Conservation (phyloP, 108 stramenopile species). For the Stephanodiscus minutulus region DNA sequence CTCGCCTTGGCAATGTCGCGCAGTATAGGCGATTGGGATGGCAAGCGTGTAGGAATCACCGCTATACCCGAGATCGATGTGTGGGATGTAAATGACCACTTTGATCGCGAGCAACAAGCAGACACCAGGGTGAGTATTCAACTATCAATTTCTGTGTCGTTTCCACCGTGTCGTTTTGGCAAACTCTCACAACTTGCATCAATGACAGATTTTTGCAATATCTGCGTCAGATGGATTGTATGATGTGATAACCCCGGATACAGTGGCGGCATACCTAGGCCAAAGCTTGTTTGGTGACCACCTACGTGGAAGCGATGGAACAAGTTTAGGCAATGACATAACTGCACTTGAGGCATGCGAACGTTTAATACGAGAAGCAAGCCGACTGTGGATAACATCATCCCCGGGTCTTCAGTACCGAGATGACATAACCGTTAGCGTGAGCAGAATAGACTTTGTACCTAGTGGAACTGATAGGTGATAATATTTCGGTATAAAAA, state of each 20-base stretch:
- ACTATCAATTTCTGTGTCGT: not conserved
- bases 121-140: slow-evolving; percentile 15
- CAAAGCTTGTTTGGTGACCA: slow-evolving; percentile 27
- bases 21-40: slow-evolving; percentile 74
- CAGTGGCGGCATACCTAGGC: slow-evolving; percentile 31
- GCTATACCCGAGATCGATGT: slow-evolving; percentile 69
- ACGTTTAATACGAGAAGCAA: slow-evolving; percentile 43
- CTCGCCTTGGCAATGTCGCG: slow-evolving; percentile 80
- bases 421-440: slow-evolving; percentile 44
- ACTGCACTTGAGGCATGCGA: slow-evolving; percentile 35
- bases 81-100: slow-evolving; percentile 50
- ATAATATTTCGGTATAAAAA: too few species aligned
- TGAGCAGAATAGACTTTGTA: slow-evolving; percentile 30
- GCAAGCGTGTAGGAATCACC: slow-evolving; percentile 63
- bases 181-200: not conserved
- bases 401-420: slow-evolving; percentile 18
- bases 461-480: not conserved
- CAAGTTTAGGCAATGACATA: not conserved
- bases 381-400: slow-evolving; percentile 27
- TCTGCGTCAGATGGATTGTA: slow-evolving; percentile 78
- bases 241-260: slow-evolving; percentile 42
- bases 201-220: slow-evolving; percentile 51
- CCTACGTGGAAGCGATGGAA: not conserved
- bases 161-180: not conserved
- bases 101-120: slow-evolving; percentile 1